phyloP scores from a whole-genome alignment of 352 stramenopile species.

The Halophytophthora polymorphica region DNA sequence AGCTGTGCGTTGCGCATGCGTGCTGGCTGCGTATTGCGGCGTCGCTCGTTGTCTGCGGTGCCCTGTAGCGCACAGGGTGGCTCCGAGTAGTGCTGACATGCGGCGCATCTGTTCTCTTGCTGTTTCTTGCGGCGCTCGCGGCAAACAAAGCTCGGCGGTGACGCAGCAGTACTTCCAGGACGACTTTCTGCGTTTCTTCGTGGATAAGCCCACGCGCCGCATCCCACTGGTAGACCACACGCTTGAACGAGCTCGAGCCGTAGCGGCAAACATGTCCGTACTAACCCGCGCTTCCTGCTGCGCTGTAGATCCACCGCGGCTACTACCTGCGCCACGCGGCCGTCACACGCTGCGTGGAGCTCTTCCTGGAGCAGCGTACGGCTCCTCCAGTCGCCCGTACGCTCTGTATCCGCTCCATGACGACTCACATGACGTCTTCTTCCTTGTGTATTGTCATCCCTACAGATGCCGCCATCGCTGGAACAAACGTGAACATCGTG shows the following conservation, averaged over 20 bases:
- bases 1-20: slow-evolving; percentile 43
- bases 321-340: slow-evolving; percentile 73
- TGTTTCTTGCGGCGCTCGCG: neutral
- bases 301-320: slow-evolving; percentile 63
- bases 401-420: no score
- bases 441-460: no score
- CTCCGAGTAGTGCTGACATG: no score
- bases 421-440: no score
- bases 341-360: slow-evolving; percentile 45
- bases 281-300: neutral
- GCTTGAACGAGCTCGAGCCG: no score
- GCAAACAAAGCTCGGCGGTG: slow-evolving; percentile 47
- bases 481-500: slow-evolving; percentile 59
- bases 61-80: no score
- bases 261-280: no score
- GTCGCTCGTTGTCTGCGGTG: no score
- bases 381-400: no score
- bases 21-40: no score
- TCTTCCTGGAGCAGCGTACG: slow-evolving; percentile 44
- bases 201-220: slow-evolving; percentile 54
- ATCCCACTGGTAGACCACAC: slow-evolving; percentile 58
- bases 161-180: slow-evolving; percentile 61
- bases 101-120: slow-evolving; percentile 12
- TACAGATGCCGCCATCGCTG: slow-evolving; percentile 2
- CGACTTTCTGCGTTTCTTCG: slow-evolving; percentile 55